phyloP scores from a whole-genome alignment of 2,329 filamentous ascomycete genomes.

The Emydomyces testavorans region DNA sequence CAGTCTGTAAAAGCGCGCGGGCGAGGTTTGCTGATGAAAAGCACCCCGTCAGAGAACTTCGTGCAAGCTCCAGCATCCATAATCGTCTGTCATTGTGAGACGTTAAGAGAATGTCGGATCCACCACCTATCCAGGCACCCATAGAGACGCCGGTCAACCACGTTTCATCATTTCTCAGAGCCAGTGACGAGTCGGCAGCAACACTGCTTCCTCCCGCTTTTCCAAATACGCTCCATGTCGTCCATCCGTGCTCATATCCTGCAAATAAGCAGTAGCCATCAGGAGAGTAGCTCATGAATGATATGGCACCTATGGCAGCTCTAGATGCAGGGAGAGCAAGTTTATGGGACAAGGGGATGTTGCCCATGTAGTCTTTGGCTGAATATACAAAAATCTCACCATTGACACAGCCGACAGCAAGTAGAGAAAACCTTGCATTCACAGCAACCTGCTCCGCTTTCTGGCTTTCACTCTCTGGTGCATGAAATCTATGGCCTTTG shows the following conservation, averaged over 20 bases:
- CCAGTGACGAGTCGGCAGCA: constrained; percentile 52
- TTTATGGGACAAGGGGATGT: constrained; percentile 75
- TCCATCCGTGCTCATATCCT: constrained; percentile 86
- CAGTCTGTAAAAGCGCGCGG: constrained; percentile 77
- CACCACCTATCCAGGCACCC: constrained; percentile 77
- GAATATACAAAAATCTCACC: constrained; percentile 81
- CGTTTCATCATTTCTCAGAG: constrained; percentile 58
- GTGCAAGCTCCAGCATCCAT: constrained; percentile 83
- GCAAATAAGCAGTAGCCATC: constrained; percentile 95
- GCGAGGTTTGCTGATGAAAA: constrained; percentile 87
- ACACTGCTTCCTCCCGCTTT: constrained; percentile 82
- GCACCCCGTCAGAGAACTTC: constrained; percentile 83
- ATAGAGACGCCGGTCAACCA: constrained; percentile 73
- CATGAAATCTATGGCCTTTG: constrained; percentile 82
- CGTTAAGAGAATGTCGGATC: constrained; percentile 71
- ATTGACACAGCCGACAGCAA: constrained; percentile 72
- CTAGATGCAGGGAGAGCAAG: constrained; percentile 59
- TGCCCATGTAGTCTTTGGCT: constrained; percentile 83
- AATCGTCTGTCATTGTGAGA: constrained; percentile 61
- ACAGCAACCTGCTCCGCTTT: constrained; percentile 66
- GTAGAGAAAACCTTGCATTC: constrained; percentile 87
- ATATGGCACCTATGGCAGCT: constrained; percentile 57
- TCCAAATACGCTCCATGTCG: constrained; percentile 94
- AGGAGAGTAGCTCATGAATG: constrained; percentile 72
- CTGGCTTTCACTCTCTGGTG: constrained; percentile 48